Evolutionary conservation across 139 green algal species (phyloP).

Genomic region (Ettlia oleoabundans): DNA sequence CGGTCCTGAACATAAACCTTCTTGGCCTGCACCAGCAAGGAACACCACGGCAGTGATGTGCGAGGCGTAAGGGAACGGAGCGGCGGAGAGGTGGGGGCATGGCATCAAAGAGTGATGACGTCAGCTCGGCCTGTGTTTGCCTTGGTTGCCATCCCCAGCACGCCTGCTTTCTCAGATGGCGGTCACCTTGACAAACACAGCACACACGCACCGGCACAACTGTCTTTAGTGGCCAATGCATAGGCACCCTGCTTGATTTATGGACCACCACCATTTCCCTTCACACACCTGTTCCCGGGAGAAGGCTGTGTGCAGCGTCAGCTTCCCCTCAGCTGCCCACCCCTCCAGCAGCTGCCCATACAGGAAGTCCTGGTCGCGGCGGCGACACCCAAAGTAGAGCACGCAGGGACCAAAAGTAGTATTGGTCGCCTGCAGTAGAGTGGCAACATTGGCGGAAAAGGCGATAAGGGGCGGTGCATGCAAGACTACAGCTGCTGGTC

Average conservation of each 20-base stretch:
- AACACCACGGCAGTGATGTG: background rate
- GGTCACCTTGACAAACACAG: no score
- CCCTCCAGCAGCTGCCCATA: slow-evolving; percentile 74
- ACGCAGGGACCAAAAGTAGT: slow-evolving; percentile 40
- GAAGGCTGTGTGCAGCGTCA: slow-evolving; percentile 85
- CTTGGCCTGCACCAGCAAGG: slow-evolving; percentile 38
- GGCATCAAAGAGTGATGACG: background rate
- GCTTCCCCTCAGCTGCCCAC: slow-evolving; percentile 61
- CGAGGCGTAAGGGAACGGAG: background rate
- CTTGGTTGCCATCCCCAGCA: no score
- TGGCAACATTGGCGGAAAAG: background rate
- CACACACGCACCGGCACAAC: background rate
- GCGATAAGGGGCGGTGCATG: background rate
- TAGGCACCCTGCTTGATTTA: no score
- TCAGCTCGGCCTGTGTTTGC: no score
- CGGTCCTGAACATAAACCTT: slow-evolving; percentile 97
- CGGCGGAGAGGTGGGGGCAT: background rate
- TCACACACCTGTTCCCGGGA: slow-evolving; percentile 75
- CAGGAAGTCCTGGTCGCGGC: slow-evolving; percentile 85
- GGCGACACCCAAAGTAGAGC: slow-evolving; percentile 90
- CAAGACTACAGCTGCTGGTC: background rate
- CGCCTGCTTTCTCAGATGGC: no score
- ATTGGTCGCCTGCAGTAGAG: slow-evolving; percentile 36
- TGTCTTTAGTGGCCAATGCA: no score
- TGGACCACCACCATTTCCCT: no score